phyloP scores from a whole-genome alignment of 257 asterid genomes.

The Solanum peruvianum region DNA sequence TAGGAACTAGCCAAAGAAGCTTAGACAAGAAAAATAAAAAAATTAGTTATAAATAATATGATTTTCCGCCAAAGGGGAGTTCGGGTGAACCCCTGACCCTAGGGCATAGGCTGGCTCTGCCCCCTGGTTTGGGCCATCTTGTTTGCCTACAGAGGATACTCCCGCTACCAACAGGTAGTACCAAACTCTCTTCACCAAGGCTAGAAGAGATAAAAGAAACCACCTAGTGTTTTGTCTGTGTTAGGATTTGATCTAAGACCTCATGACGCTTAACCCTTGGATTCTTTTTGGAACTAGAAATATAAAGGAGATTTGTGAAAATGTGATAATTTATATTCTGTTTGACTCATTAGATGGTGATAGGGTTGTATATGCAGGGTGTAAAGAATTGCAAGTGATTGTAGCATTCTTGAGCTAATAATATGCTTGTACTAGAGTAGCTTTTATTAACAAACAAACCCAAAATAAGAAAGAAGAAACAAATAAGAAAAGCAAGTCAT shows the following conservation, averaged over 20 bases:
- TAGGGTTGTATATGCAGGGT: background rate
- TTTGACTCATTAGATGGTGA: background rate
- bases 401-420: background rate
- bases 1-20: background rate
- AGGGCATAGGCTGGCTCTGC: background rate
- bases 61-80: background rate
- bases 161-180: background rate
- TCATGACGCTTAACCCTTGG: background rate
- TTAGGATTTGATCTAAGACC: background rate
- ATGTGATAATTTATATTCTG: background rate
- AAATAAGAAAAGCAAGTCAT: background rate
- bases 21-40: background rate
- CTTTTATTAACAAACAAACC: background rate
- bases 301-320: background rate
- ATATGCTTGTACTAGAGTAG: background rate
- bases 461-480: background rate
- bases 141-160: background rate
- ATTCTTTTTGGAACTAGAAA: background rate
- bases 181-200: background rate
- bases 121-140: background rate
- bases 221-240: background rate
- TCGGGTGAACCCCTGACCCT: background rate
- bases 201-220: background rate
- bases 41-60: background rate
- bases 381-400: background rate